Percentiles rank a stretch among this genome's conserved stretches.
These are phyloP conservation scores for Penicillium riverlandense DNA, from an alignment of 495 filamentous ascomycete species.

Conservation along the genomic window DNA sequence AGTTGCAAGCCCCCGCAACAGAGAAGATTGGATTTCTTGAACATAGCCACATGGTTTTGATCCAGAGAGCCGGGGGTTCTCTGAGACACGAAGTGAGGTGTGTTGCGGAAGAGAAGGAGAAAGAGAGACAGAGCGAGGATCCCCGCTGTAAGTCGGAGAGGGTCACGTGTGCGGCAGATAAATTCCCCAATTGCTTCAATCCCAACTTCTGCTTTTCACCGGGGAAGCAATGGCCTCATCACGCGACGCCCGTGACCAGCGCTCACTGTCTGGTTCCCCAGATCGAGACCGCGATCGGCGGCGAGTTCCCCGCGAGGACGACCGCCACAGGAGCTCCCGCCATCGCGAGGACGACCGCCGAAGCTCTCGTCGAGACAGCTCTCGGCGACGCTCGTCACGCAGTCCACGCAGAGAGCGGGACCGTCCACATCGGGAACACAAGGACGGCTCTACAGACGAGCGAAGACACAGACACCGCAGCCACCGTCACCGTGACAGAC, in stretches of 20 bases:
- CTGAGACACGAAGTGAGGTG: constrained; percentile 1
- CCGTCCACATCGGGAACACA: constrained; percentile 21
- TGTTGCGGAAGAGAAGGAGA: neutral
- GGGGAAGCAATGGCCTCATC: constrained; percentile 16
- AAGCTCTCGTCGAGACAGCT: constrained; percentile 22
- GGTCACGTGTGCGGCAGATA: constrained; percentile 19
- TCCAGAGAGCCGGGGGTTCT: constrained; percentile 9
- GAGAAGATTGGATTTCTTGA: constrained; percentile 22
- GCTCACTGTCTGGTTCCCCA: constrained; percentile 13
- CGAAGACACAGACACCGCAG: constrained; percentile 26
- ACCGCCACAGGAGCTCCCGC: constrained; percentile 21
- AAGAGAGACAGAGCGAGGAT: neutral
- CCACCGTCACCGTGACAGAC: constrained; percentile 22
- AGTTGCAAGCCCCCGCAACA: constrained; percentile 20
- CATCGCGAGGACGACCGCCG: constrained; percentile 21
- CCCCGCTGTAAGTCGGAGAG: neutral
- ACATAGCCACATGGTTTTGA: constrained; percentile 35
- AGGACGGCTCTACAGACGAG: constrained; percentile 14
- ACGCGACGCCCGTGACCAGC: constrained; percentile 13
- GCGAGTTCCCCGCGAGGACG: constrained; percentile 12
- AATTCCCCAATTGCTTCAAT: constrained; percentile 1
- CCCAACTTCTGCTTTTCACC: neutral
- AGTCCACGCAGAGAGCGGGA: constrained; percentile 21
- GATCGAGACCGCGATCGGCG: constrained; percentile 18
- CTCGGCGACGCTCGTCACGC: constrained; percentile 22